Percentiles rank a stretch among this genome's conserved stretches.
These are phyloP conservation scores for Collybia sordida DNA, from an alignment of 768 basidiomycete genomes.

Conservation along the genomic window DNA sequence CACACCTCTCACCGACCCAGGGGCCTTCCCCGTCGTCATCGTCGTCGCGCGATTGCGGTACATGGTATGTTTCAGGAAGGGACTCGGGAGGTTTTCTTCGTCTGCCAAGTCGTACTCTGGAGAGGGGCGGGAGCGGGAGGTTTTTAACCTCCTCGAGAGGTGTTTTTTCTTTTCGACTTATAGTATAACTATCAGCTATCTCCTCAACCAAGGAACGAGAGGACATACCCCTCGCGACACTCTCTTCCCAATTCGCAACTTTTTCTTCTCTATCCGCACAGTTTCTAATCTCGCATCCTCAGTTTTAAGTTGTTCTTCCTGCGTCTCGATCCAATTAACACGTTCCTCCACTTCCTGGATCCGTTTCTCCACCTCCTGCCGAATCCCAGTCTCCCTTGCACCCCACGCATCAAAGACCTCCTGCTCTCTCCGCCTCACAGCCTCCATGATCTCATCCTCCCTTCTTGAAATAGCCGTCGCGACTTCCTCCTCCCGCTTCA, in stretches of 20 bases:
- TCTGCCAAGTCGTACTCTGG: constrained; percentile 69
- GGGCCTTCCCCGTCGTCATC: too few relatives aligned
- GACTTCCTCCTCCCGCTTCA: constrained; percentile 71
- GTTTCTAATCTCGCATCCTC: constrained; percentile 52
- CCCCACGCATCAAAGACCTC: constrained; percentile 65
- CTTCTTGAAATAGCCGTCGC: constrained; percentile 60
- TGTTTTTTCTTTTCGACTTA: constrained; percentile 50
- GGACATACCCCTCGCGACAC: constrained; percentile 21
- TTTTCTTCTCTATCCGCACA: constrained; percentile 49
- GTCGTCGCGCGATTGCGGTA: constrained; percentile 22
- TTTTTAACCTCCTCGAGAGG: constrained; percentile 81
- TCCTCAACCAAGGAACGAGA: neutral
- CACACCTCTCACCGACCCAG: constrained; percentile 5
- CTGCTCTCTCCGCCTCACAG: constrained; percentile 61
- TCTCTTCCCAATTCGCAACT: constrained; percentile 41
- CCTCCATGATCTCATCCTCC: constrained; percentile 72
- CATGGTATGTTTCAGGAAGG: constrained; percentile 63
- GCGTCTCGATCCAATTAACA: constrained; percentile 47
- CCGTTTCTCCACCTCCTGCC: constrained; percentile 46
- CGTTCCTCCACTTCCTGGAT: constrained; percentile 50
- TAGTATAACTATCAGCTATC: neutral
- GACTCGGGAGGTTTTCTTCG: constrained; percentile 85
- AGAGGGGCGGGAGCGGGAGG: constrained; percentile 32
- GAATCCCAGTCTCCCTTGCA: constrained; percentile 48
- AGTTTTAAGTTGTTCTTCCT: constrained; percentile 51